Conservation (phyloP, 495 filamentous ascomycete species). For the Podospora appendiculata region DNA sequence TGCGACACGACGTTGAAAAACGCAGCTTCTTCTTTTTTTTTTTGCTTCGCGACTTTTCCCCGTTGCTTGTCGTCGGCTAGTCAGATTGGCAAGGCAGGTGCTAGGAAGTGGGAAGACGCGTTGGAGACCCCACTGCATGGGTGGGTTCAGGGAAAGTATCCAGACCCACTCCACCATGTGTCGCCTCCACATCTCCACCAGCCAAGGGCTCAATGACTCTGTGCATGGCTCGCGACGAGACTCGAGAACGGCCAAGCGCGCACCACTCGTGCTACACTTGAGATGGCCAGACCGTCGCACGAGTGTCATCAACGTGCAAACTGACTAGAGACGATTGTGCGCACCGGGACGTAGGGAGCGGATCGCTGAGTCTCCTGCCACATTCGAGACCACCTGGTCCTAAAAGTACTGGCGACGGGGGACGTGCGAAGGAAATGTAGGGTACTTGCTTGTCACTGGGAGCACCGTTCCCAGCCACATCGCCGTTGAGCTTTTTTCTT, state of each 20-base stretch:
- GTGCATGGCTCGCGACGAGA: background rate
- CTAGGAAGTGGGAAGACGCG: no score
- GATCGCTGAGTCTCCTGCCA: constrained; percentile 16
- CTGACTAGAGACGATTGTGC: constrained; percentile 18
- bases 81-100: no score
- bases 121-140: no score
- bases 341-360: constrained; percentile 1
- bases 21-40: no score
- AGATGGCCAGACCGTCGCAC: constrained; percentile 21
- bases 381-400: background rate
- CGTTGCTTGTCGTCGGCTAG: no score
- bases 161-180: constrained; percentile 6
- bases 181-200: constrained; percentile 17
- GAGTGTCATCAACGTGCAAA: constrained; percentile 19
- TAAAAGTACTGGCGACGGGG: no score
- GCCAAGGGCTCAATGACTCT: constrained; percentile 22
- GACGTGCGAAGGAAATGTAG: background rate
- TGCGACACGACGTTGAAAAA: no score
- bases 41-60: no score
- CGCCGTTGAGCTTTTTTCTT: constrained; percentile 18
- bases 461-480: constrained; percentile 13
- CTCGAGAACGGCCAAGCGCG: constrained; percentile 13
- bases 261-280: constrained; percentile 8
- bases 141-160: no score
- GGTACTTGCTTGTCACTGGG: background rate